Base-by-base conservation (phyloP, 257 asterid genomes). In the Avicennia marina region DNA sequence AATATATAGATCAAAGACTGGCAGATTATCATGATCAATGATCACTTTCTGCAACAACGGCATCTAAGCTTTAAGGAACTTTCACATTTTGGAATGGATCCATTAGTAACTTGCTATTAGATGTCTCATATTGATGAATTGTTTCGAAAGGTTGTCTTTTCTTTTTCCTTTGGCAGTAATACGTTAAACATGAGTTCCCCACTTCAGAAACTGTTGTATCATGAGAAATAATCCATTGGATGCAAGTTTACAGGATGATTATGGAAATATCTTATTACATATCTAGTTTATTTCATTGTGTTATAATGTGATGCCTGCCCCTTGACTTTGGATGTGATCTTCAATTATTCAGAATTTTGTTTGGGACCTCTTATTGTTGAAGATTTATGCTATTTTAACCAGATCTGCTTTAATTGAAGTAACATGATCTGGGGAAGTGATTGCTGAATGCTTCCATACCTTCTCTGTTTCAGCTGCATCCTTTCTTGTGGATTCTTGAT, bases 321-420 rank as follows among this genome's bases (percentile, higher is more conserved):
- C 41, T 27, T 60, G 17, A 4, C 39, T 16, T 39, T 7, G 24
- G n/a, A n/a, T 67, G 15, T 38, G 20, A 32, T 44, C 55, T 42
- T 16, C 36, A 13, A 40, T n/a, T n/a, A n/a, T n/a, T n/a, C n/a
- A 29, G 25, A 39, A 41, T 22, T 19, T 52, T 20, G 19, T 18
- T 57, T 19, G 9, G 57, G 44, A 29, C 21, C 34, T 18, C 31
- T 13, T 25, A 11, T 33, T 54, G 20, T 53, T 7, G 17, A 47
- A 22, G 22, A 12, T 40, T 11, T 48, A 25, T 20, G 38, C 20
- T 24, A n/a, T n/a, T n/a, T 40, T 15, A 6, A 33, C 16, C 18
- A 47, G 42, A 60, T 53, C 39, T 60, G 32, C 24, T 52, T 51
- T 51, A n/a, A 20, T 2, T 20, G 72, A 42, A 34, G 54, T 42